phyloP scores from a whole-genome alignment of 148 eudicot species.

The Persicaria maculosa region DNA sequence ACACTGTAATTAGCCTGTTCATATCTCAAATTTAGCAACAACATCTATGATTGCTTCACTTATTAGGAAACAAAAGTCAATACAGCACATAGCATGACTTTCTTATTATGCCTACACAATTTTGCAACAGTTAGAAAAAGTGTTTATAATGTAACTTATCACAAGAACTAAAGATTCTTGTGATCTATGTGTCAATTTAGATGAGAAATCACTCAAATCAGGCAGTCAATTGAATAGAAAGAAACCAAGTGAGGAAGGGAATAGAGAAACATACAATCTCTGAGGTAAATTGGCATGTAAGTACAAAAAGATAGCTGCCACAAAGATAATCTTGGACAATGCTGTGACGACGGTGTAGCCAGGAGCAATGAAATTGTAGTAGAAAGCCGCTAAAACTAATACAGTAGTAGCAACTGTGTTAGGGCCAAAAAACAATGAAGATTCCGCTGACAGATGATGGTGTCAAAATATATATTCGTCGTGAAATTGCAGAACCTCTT shows the following conservation, averaged over 20 bases:
- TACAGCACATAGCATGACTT: not conserved
- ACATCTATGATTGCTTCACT: not conserved
- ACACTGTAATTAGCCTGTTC: not conserved
- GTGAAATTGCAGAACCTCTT: slow-evolving; percentile 32
- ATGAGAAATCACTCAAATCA: not conserved
- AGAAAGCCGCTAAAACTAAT: slow-evolving; percentile 52
- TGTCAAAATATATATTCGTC: not conserved
- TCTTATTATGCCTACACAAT: not conserved
- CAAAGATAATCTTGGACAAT: slow-evolving; percentile 50
- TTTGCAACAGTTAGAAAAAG: not conserved
- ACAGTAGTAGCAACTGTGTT: slow-evolving; percentile 61
- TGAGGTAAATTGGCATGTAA: slow-evolving; percentile 62
- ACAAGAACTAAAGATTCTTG: not conserved
- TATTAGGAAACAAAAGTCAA: not conserved
- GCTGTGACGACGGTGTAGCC: slow-evolving; percentile 60
- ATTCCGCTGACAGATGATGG: not conserved
- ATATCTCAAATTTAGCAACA: not conserved
- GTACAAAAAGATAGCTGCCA: slow-evolving; percentile 51
- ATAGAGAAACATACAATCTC: slow-evolving; percentile 41
- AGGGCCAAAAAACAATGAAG: not conserved
- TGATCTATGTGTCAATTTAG: not conserved
- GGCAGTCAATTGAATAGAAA: not conserved
- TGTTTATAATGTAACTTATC: not conserved
- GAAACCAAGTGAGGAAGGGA: not conserved
- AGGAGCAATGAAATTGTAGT: slow-evolving; percentile 59